Evolutionary conservation across 805 yeast species (phyloP).

Genomic region (Groenewaldozyma salmanticensis): DNA sequence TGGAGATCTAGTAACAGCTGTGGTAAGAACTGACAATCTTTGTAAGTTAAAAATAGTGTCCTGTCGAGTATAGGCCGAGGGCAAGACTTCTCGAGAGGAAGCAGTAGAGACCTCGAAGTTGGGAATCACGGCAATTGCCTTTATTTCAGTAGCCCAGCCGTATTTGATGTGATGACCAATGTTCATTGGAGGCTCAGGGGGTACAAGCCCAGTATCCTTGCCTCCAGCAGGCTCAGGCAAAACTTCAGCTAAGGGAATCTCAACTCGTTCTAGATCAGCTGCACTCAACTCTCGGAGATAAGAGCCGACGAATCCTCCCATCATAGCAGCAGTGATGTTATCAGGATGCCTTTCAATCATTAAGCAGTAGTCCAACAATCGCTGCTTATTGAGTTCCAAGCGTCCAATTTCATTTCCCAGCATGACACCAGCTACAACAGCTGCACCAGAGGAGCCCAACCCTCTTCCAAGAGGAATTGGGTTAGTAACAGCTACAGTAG

Average conservation of each 20-base stretch:
- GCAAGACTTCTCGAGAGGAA: constrained; percentile 81
- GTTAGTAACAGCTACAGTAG: constrained; percentile 68
- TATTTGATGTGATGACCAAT: constrained; percentile 87
- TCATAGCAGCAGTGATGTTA: constrained; percentile 96
- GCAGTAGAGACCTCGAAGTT: constrained; percentile 93
- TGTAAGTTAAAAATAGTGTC: constrained; percentile 92
- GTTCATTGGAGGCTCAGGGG: constrained; percentile 74
- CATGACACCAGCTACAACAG: constrained; percentile 93
- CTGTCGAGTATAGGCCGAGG: constrained; percentile 60
- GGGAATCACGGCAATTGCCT: constrained; percentile 88
- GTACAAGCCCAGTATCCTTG: constrained; percentile 53
- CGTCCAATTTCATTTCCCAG: constrained; percentile 79
- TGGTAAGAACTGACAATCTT: constrained; percentile 83
- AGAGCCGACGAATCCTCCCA: constrained; percentile 98
- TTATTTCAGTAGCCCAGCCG: constrained; percentile 70
- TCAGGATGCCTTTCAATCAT: constrained; percentile 99
- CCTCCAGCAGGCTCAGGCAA: constrained; percentile 72
- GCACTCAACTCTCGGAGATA: constrained; percentile 72
- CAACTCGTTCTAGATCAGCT: constrained; percentile 62
- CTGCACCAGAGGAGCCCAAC: constrained; percentile 95
- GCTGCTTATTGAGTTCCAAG: constrained; percentile 59
- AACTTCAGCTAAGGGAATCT: constrained; percentile 77
- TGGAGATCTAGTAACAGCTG: constrained; percentile 77
- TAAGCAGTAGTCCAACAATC: constrained; percentile 88
- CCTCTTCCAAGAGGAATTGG: constrained; percentile 98